Conservation (phyloP, 2,329 filamentous ascomycete genomes). For the Arthrobotrys sinensis region DNA sequence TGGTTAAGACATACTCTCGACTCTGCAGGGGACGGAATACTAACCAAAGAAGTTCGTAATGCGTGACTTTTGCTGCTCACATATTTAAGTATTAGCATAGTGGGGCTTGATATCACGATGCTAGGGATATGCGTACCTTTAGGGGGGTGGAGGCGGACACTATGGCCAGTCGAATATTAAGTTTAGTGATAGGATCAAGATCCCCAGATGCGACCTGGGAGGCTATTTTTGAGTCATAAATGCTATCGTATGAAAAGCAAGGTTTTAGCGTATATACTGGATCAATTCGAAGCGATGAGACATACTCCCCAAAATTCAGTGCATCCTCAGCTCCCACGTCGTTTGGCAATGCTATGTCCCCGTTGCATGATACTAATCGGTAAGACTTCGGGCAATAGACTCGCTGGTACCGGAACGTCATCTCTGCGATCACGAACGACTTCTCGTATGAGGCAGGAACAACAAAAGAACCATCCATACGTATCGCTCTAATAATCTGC, state of each 20-base stretch:
- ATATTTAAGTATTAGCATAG: constrained; percentile 65
- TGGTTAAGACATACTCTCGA: neutral
- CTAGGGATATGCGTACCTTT: constrained; percentile 63
- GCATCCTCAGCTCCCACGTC: constrained; percentile 75
- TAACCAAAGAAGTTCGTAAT: constrained; percentile 56
- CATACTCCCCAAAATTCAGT: constrained; percentile 82
- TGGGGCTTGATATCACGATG: constrained; percentile 19
- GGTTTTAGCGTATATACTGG: neutral
- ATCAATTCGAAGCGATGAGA: constrained; percentile 67
- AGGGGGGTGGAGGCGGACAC: constrained; percentile 50
- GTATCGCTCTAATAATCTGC: constrained; percentile 78
- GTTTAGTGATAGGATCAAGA: constrained; percentile 89
- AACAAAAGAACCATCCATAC: constrained; percentile 88
- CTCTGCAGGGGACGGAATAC: neutral
- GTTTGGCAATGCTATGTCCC: constrained; percentile 70
- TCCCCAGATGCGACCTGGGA: constrained; percentile 83
- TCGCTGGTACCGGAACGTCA: constrained; percentile 94
- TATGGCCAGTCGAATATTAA: constrained; percentile 51
- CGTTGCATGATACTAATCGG: constrained; percentile 81
- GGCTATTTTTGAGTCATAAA: constrained; percentile 74
- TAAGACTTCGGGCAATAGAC: constrained; percentile 86
- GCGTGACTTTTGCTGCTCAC: constrained; percentile 15
- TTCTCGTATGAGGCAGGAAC: constrained; percentile 86
- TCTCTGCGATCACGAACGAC: constrained; percentile 86
- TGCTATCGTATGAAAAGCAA: constrained; percentile 18